Base-by-base conservation (phyloP, 2,329 filamentous ascomycete species). In the Aureobasidium sp. region DNA sequence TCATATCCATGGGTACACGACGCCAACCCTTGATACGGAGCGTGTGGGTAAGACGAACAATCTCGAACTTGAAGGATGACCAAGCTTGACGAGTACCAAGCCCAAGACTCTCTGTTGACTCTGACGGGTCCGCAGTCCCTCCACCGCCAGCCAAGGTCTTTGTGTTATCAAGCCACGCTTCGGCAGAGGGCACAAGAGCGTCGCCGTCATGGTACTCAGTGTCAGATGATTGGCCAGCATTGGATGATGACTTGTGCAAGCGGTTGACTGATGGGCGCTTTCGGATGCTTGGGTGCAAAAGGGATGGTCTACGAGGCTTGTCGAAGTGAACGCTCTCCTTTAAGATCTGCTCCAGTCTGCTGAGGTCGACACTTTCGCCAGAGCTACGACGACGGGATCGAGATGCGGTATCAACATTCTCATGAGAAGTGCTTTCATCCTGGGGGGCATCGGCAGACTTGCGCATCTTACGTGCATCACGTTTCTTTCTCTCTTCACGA, bases 21-120 rank as follows among this genome's bases (percentile, higher is more conserved):
- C 92, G 85, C 94, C 94, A 99, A 11, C 93, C 91, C 73, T 96
- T 96, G 36, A 97, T 82, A 59, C 86, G 86, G 58, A 99, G 79
- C 0, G 94, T 99, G 73, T 97, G 94, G 0, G 90, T 82, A 63
- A 97, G 81, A 41, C 91, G 88, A 61, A 97, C 83, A 65, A 97
- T 94, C 71, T 99, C 93, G 64, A 86, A 88, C 74, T 97, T 97
- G 81, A 97, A 99, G 9, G 75, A 79, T n/a, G 84, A 72, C 94
- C 93, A 97, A 2, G 86, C 86, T 45, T 80, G 83, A 20, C 41
- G 62, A 20, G 20, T 25, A 25, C 67, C 62, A 31, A 72, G 70
- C 14, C 67, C 66, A 3, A 69, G 64, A 64, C 93, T 90, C 5
- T 76, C 75, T 5, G 75, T 74, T n/a, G 69, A 66, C 12, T 77